Conservation (phyloP, 2,329 filamentous ascomycete species). For the Scedosporium dehoogii region DNA sequence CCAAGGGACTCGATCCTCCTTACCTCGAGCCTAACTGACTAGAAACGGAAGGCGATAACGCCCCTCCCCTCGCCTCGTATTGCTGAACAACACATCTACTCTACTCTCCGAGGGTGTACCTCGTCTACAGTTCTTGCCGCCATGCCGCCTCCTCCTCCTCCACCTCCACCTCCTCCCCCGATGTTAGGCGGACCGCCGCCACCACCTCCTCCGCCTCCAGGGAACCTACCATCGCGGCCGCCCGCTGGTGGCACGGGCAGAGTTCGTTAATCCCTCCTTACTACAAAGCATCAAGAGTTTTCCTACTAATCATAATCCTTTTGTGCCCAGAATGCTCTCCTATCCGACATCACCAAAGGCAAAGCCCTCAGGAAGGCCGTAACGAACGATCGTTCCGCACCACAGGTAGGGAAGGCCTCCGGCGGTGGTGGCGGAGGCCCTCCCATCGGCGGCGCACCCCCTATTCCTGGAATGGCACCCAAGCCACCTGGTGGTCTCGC, state of each 20-base stretch:
- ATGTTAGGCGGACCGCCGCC: constrained; percentile 59
- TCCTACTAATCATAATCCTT: constrained; percentile 9
- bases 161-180: constrained; percentile 56
- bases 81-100: background rate
- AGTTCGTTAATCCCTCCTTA: constrained; percentile 38
- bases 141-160: constrained; percentile 9
- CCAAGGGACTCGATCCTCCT: background rate
- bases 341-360: constrained; percentile 82
- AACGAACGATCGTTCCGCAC: constrained; percentile 87
- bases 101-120: background rate
- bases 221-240: constrained; percentile 47
- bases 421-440: constrained; percentile 38
- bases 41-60: background rate
- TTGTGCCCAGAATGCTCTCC: constrained; percentile 61
- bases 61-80: no score
- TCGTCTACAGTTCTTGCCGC: background rate
- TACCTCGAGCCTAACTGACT: background rate
- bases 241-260: constrained; percentile 45
- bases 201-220: constrained; percentile 52
- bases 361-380: constrained; percentile 70
- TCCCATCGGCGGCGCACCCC: constrained; percentile 66
- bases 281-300: background rate
- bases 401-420: constrained; percentile 49
- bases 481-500: constrained; percentile 55
- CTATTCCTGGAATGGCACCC: constrained; percentile 47